A percentile compares a stretch with the other conserved stretches of the same genome.
phyloP scores from a whole-genome alignment of 139 green algal genomes.

The Microglena sp. region DNA sequence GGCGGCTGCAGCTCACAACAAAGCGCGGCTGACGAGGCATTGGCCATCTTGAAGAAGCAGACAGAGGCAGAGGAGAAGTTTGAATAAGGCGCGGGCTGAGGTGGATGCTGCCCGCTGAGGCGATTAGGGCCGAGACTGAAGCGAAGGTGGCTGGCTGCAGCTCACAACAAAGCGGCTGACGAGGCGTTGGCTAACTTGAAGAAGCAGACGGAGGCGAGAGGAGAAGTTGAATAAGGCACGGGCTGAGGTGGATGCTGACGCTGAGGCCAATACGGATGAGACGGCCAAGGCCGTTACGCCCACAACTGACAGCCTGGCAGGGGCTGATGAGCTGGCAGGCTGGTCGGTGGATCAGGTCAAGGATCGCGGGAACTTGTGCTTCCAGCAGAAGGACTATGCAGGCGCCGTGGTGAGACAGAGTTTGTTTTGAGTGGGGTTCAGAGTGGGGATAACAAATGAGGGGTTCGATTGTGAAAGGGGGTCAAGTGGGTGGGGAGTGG shows the following conservation, averaged over 20 bases:
- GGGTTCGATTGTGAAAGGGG: neutral
- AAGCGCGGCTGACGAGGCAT: too few species aligned
- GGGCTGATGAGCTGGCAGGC: neutral
- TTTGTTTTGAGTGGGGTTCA: neutral
- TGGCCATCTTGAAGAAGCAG: too few species aligned
- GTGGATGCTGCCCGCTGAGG: too few species aligned
- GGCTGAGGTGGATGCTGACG: neutral
- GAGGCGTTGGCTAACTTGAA: too few species aligned
- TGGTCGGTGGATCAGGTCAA: neutral
- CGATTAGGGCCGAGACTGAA: too few species aligned
- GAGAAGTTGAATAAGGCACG: neutral
- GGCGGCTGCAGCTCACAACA: too few species aligned
- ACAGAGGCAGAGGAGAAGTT: too few species aligned
- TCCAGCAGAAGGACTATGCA: neutral
- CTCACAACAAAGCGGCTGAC: too few species aligned
- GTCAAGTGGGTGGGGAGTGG: too few species aligned
- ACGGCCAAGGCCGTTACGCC: neutral
- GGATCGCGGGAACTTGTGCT: neutral
- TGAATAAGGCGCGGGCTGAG: too few species aligned
- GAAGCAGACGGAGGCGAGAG: too few species aligned
- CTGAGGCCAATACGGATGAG: neutral
- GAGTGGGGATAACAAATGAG: neutral
- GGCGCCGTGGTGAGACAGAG: neutral
- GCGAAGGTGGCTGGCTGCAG: too few species aligned
- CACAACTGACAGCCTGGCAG: neutral